Evolutionary conservation across 2,329 filamentous ascomycete genomes (phyloP), one percentile per base, ranked within the genome.

Genomic region (Pezicula neosporulosa): DNA sequence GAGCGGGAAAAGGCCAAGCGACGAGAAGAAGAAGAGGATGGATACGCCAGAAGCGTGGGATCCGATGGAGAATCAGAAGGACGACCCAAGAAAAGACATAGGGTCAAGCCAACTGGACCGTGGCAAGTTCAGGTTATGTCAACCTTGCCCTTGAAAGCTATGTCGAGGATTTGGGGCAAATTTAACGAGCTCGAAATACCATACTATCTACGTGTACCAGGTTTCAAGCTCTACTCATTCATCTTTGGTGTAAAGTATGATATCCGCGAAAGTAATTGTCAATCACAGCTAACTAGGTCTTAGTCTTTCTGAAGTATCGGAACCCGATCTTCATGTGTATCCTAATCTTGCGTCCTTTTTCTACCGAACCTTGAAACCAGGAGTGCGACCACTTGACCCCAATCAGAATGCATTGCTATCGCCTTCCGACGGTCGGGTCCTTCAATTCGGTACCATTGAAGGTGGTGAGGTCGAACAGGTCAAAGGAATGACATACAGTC

Each of bases 381-480:
- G 92, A 33, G 83, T 80, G 12, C 86, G 94, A 24, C 92, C 92
- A 1, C 77, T 99, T 13, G 90, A 97, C 64, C 83, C 89, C 2
- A 84, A 93, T 60, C 81, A 82, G 1, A 86, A 89, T 63, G 88
- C 90, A 9, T 73, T 99, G 5, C 74, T 97, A 7, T 94, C 90
- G 1, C 95, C 94, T 1, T 84, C 94, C 5, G 94, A 99, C 68
- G 94, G 94, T 44, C 87, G 88, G 57, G 81, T 99, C 43, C 81
- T 99, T 24, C 93, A 97, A 63, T 97, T 91, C 61, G 94, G 94
- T 10, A 85, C 85, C 61, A 97, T 99, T 51, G 87, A 95, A 63
- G 85, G 92, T 63, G 92, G 93, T 44, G 90, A 97, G 65, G 95
- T 99, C 41, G 94, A 99, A 69, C 94, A 99, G 72, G 93, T 99